Conservation (phyloP, 2,329 filamentous ascomycete genomes). For the Fusarium tupiense region DNA sequence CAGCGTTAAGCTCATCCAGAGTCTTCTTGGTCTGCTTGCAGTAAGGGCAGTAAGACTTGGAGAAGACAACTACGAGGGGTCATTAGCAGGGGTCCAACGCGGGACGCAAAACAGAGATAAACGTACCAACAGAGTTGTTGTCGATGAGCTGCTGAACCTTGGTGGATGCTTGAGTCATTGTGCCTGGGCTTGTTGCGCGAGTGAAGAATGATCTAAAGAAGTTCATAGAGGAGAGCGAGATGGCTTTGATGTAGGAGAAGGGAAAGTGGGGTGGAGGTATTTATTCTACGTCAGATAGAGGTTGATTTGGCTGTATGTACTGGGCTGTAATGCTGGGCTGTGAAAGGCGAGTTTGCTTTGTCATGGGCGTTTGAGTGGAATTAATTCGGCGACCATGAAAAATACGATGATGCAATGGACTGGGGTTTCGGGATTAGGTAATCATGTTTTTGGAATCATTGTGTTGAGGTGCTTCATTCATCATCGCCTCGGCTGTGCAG, state of each 20-base stretch:
- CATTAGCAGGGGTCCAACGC: neutral
- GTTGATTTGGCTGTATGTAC: conserved; percentile 2
- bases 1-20: conserved; percentile 74
- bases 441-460: conserved; percentile 21
- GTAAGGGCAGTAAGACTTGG: conserved; percentile 96
- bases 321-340: neutral
- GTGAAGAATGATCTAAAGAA: conserved; percentile 79
- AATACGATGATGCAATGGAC: conserved; percentile 41
- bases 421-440: conserved; percentile 7
- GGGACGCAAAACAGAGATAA: neutral
- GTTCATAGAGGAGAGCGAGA: conserved; percentile 60
- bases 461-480: neutral
- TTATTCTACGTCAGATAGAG: conserved; percentile 26
- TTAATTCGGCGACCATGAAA: conserved; percentile 2
- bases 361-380: conserved; percentile 26
- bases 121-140: conserved; percentile 83
- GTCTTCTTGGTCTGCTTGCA: conserved; percentile 82
- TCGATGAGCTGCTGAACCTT: conserved; percentile 90
- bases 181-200: conserved; percentile 67
- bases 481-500: neutral
- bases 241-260: conserved; percentile 3
- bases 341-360: conserved; percentile 31
- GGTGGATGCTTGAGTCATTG: conserved; percentile 83
- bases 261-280: conserved; percentile 24
- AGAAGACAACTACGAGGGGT: conserved; percentile 79